Conservation (phyloP, 306 rosid genomes). For the Inga oerstediana region DNA sequence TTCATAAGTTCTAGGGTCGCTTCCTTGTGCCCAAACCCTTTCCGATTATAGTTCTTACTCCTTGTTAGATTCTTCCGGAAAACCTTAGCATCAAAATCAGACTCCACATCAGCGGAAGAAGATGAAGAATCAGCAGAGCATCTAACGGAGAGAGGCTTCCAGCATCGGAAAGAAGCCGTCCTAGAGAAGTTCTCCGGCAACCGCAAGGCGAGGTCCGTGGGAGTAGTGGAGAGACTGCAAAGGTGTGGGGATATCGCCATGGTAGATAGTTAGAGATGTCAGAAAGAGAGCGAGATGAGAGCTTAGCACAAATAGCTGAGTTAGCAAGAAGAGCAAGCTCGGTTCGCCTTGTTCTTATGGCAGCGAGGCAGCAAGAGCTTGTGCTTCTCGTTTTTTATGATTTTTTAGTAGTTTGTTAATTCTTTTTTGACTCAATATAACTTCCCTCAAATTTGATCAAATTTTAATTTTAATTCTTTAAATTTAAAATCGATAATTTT, state of each 20-base stretch:
- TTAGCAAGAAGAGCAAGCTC: neutral
- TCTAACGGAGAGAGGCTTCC: slow-evolving; percentile 60
- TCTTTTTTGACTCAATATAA: too few species aligned
- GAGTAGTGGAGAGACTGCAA: slow-evolving; percentile 55
- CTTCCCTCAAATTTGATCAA: too few species aligned
- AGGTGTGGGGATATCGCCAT: slow-evolving; percentile 80
- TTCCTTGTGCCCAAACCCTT: slow-evolving; percentile 91
- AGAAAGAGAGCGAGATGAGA: neutral
- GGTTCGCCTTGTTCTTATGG: neutral
- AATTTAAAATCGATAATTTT: too few species aligned
- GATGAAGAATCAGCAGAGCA: slow-evolving; percentile 55
- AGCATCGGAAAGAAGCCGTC: slow-evolving; percentile 33
- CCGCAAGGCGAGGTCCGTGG: slow-evolving; percentile 49
- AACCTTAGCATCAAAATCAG: slow-evolving; percentile 82
- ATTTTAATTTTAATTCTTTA: too few species aligned
- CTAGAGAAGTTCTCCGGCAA: slow-evolving; percentile 43
- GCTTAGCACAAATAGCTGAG: neutral
- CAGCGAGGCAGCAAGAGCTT: neutral
- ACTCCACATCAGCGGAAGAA: slow-evolving; percentile 41
- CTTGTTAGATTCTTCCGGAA: slow-evolving; percentile 87
- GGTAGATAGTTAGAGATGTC: neutral
- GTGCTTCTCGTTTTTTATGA: neutral
- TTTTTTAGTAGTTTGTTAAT: neutral
- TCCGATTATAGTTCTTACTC: slow-evolving; percentile 84
- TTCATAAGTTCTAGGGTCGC: slow-evolving; percentile 86